Percentiles rank a stretch among this genome's conserved stretches.
Conservation (phyloP, 2,329 filamentous ascomycete species). For the Fusarium proliferatum region DNA sequence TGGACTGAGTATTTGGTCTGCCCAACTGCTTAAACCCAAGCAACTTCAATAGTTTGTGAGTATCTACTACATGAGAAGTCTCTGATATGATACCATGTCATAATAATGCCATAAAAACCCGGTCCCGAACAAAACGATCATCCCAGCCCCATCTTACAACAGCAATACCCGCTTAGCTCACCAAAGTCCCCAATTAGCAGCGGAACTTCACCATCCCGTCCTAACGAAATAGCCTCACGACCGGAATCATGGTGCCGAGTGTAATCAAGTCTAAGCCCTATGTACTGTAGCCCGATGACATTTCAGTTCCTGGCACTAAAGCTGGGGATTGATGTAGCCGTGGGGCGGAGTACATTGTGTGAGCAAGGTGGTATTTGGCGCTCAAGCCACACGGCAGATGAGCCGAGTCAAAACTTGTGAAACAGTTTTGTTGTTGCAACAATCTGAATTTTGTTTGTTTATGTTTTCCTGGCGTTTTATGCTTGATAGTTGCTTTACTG, state of each 20-base stretch:
- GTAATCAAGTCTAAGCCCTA: slow-evolving; percentile 24
- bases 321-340: not conserved
- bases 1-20: too few species aligned
- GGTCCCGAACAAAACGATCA: too few species aligned
- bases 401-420: slow-evolving; percentile 10
- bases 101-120: too few species aligned
- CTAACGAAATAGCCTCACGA: not conserved
- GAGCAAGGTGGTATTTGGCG: not conserved
- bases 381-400: slow-evolving; percentile 22
- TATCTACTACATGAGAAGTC: not conserved
- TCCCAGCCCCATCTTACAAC: not conserved
- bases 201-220: slow-evolving; percentile 4
- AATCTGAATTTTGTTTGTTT: not conserved
- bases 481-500: not conserved
- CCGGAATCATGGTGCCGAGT: not conserved
- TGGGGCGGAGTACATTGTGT: slow-evolving; percentile 5
- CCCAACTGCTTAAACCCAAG: too few species aligned
- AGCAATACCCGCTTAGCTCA: not conserved
- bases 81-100: not conserved
- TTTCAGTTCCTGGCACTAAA: slow-evolving; percentile 4
- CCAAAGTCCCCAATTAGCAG: slow-evolving; percentile 9
- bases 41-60: too few species aligned
- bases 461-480: not conserved
- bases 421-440: not conserved
- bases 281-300: not conserved